Base-by-base conservation (phyloP, 306 rosid species). In the Ormosia semicastrata region DNA sequence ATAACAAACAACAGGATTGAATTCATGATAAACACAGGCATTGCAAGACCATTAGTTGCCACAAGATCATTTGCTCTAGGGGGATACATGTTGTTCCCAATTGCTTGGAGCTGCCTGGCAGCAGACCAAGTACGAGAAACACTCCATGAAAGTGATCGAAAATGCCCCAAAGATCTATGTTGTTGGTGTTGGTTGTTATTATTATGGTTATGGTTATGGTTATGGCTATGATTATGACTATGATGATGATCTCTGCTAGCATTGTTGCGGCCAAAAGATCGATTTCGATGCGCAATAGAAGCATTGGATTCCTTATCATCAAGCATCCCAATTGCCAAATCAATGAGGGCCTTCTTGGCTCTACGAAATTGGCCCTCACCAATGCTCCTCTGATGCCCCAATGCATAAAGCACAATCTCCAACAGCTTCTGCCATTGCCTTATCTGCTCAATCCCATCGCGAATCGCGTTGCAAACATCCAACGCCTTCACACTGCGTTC, bases 101-200 rank as follows among this genome's bases (percentile, higher is more conserved):
- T 95, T 34, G 93, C 90, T 86, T 92, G 98, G 64, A 95, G 97
- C 87, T 95, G 99, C 81, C 86, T 84, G 0, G 96, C 91, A 41
- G 99, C 99, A 15, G 98, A 93, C 99, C 99, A 95, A 24, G 90
- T 86, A n/a, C 93, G 84, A 0, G 99, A 95, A 47, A 93, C 97
- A 82, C 97, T 91, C 97, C 99, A 95, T 1, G 99, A 95, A 3
- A 90, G 93, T 1, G 98, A 92, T 30, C 97, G 89, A 81, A 92
- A 90, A 73, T 88, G 95, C 8, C 90, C 91, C 72, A 87, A 47
- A 0, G 90, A 90, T 3, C 91, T 89, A 83, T 78, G 83, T 7
- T 82, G 85, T 46, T 74, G 78, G 15, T 33, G 71, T 4, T 46
- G 73, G 41, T 17, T 62, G 54, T 18, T 66, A 8, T 54, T 70